These are phyloP conservation scores for Paspalum vaginatum DNA, from an alignment of 176 grass and related monocot genomes.

Conservation along the genomic window DNA sequence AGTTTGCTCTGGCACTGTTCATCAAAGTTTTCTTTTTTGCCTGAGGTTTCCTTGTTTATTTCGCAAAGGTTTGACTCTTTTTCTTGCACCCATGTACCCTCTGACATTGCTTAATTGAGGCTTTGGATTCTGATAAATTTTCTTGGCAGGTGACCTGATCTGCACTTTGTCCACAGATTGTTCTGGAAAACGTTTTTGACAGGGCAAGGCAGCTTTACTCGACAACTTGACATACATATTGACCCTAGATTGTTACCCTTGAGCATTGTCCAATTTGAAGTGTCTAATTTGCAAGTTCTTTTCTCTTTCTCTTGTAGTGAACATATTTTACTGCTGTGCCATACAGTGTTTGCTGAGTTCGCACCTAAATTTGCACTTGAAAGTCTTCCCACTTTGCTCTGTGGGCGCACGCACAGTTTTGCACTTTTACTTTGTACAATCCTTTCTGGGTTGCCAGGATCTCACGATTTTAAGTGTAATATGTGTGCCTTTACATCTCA, in stretches of 20 bases:
- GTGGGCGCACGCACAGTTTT: neutral
- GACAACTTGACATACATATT: slow-evolving; percentile 35
- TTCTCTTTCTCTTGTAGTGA: neutral
- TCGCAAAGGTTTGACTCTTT: slow-evolving; percentile 40
- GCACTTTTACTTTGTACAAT: neutral
- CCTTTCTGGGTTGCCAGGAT: neutral
- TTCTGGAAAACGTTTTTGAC: slow-evolving; percentile 31
- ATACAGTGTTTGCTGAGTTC: slow-evolving; percentile 16
- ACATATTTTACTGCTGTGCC: slow-evolving; percentile 3
- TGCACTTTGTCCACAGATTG: slow-evolving; percentile 8
- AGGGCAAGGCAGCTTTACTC: slow-evolving; percentile 36
- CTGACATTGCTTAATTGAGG: neutral
- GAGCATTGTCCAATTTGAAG: slow-evolving; percentile 20
- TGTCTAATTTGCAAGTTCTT: slow-evolving; percentile 5
- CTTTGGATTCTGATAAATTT: slow-evolving; percentile 3
- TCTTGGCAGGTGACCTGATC: slow-evolving; percentile 37
- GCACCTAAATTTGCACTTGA: slow-evolving; percentile 20
- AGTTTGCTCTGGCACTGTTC: slow-evolving; percentile 85
- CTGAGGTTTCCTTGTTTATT: slow-evolving; percentile 49
- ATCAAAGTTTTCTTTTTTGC: slow-evolving; percentile 98
- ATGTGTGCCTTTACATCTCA: neutral
- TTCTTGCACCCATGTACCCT: neutral
- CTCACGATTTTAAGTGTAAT: neutral
- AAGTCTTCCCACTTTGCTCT: neutral
- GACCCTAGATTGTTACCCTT: slow-evolving; percentile 45